Evolutionary conservation across 768 basidiomycete species (phyloP).

Genomic region (Naganishia onofrii): DNA sequence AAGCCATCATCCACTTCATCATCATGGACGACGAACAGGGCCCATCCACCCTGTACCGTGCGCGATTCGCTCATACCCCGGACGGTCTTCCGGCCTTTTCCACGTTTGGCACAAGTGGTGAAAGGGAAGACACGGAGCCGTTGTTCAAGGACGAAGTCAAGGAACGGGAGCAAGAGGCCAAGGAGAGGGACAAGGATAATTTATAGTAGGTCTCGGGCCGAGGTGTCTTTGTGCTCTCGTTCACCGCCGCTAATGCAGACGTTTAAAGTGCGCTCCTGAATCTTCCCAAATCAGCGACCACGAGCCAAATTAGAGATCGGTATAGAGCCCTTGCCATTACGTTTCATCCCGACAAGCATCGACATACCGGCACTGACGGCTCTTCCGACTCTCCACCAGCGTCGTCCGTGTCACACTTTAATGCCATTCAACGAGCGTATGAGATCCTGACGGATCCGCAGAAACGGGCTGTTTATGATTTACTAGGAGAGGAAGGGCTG

Average conservation of each 20-base stretch:
- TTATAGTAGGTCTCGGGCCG: slow-evolving; percentile 38
- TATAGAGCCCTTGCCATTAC: slow-evolving; percentile 70
- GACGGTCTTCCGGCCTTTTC: slow-evolving; percentile 40
- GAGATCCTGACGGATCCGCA: slow-evolving; percentile 69
- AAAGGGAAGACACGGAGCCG: slow-evolving; percentile 22
- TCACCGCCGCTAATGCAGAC: no score
- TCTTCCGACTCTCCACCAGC: slow-evolving; percentile 62
- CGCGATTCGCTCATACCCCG: slow-evolving; percentile 39
- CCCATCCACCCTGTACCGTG: slow-evolving; percentile 41
- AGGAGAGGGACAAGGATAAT: slow-evolving; percentile 30
- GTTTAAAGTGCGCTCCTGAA: slow-evolving; percentile 81
- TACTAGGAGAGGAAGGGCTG: slow-evolving; percentile 60
- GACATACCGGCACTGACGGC: not conserved
- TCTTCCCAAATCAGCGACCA: slow-evolving; percentile 63
- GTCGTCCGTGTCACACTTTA: slow-evolving; percentile 62
- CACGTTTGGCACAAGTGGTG: slow-evolving; percentile 28
- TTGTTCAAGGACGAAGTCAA: slow-evolving; percentile 23
- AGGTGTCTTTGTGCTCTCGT: no score
- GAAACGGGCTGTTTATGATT: slow-evolving; percentile 67
- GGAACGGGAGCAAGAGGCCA: slow-evolving; percentile 18
- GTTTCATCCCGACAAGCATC: slow-evolving; percentile 69
- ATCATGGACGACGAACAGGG: slow-evolving; percentile 46
- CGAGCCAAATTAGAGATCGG: slow-evolving; percentile 69
- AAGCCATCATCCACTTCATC: no score
- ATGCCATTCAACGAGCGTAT: slow-evolving; percentile 77